Evolutionary conservation across 768 basidiomycete genomes (phyloP).

Genomic region (Gautieria morchelliformis): DNA sequence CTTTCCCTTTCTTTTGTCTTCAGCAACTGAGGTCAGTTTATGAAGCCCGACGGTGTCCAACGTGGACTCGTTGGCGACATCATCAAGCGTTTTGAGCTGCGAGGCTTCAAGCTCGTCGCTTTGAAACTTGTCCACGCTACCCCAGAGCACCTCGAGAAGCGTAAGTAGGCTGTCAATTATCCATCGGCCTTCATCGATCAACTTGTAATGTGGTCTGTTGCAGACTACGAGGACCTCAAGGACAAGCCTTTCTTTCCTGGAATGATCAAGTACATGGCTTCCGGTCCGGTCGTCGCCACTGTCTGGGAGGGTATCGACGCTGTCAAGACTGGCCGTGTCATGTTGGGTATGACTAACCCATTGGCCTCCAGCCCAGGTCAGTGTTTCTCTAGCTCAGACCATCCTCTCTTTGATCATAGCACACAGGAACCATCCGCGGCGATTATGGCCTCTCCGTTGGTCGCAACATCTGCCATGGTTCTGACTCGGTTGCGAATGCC

Average conservation of each 20-base stretch:
- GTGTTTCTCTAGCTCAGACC: conserved; percentile 13
- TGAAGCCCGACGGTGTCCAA: conserved; percentile 97
- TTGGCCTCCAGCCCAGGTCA: conserved; percentile 76
- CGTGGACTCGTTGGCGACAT: conserved; percentile 92
- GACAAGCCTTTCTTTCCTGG: conserved; percentile 95
- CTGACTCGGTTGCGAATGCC: conserved; percentile 79
- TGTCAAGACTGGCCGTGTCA: conserved; percentile 89
- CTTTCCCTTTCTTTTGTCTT: background rate
- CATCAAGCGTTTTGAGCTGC: conserved; percentile 92
- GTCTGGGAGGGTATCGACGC: conserved; percentile 93
- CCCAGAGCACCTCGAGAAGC: conserved; percentile 82
- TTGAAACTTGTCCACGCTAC: conserved; percentile 83
- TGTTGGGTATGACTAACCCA: conserved; percentile 97
- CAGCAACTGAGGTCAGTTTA: background rate
- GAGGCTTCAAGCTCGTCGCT: conserved; percentile 95
- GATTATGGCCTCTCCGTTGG: conserved; percentile 92
- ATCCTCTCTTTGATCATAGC: conserved; percentile 3
- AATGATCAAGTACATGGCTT: conserved; percentile 91
- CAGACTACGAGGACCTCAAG: conserved; percentile 94
- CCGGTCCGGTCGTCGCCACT: conserved; percentile 93
- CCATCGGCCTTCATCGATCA: background rate
- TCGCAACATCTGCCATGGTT: conserved; percentile 90
- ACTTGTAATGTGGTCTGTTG: conserved; percentile 6
- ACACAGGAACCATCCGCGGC: conserved; percentile 87
- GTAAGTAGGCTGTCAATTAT: conserved; percentile 28